phyloP scores from a whole-genome alignment of 768 basidiomycete genomes.

The Leccinellum rugosiceps region DNA sequence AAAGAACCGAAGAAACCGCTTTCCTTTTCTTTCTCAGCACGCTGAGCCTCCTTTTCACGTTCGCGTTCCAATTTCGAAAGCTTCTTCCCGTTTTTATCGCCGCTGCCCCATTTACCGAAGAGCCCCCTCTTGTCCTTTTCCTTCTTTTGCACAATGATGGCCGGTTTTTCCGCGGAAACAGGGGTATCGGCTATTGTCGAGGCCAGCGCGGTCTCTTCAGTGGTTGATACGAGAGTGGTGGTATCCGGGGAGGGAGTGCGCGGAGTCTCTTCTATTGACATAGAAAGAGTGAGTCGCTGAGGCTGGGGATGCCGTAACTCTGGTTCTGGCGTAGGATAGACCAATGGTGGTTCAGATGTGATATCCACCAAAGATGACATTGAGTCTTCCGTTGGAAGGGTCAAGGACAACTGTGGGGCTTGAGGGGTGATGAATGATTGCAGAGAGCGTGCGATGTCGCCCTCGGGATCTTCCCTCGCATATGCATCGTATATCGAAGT shows the following conservation, averaged over 20 bases:
- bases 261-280: slow-evolving; percentile 35
- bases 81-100: slow-evolving; percentile 62
- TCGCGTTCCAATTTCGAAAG: slow-evolving; percentile 41
- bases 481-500: slow-evolving; percentile 84
- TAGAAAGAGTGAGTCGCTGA: slow-evolving; percentile 42
- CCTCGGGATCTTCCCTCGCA: slow-evolving; percentile 53
- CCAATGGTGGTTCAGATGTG: slow-evolving; percentile 27
- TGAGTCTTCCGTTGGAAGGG: slow-evolving; percentile 18
- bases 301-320: slow-evolving; percentile 68
- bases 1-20: slow-evolving; percentile 88
- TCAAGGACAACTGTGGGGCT: slow-evolving; percentile 23
- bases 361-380: slow-evolving; percentile 5
- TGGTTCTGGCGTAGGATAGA: slow-evolving; percentile 33
- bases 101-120: slow-evolving; percentile 58
- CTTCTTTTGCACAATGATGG: slow-evolving; percentile 42
- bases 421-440: slow-evolving; percentile 18
- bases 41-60: slow-evolving; percentile 45
- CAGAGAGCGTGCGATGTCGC: slow-evolving; percentile 23
- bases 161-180: slow-evolving; percentile 14
- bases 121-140: slow-evolving; percentile 76
- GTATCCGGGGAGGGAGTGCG: slow-evolving; percentile 61
- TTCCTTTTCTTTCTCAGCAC: slow-evolving; percentile 57
- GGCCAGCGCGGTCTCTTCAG: slow-evolving; percentile 25
- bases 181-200: slow-evolving; percentile 25
- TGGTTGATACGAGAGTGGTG: slow-evolving; percentile 23